A percentile compares a stretch with the other conserved stretches of the same genome.
phyloP scores from a whole-genome alignment of 495 filamentous ascomycete genomes.

The Trichoderma reesei region DNA sequence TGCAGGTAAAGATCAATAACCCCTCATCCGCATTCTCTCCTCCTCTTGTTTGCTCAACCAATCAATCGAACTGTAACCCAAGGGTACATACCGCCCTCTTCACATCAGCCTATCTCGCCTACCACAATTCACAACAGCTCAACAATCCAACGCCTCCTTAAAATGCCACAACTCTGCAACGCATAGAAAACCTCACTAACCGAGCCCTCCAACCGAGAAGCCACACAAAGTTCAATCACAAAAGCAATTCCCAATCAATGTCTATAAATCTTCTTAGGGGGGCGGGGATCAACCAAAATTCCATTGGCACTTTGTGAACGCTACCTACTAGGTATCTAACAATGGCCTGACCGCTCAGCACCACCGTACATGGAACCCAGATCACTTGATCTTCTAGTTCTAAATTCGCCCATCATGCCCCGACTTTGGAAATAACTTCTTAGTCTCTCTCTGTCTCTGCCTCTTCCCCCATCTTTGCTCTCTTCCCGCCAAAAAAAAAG shows the following conservation, averaged over 20 bases:
- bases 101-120: no score
- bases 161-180: no score
- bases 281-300: slow-evolving; percentile 5
- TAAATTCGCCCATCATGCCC: neutral
- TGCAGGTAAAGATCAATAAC: no score
- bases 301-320: slow-evolving; percentile 5
- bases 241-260: neutral
- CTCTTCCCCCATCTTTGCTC: neutral
- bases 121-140: no score
- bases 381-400: slow-evolving; percentile 8
- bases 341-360: neutral
- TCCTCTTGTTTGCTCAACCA: no score
- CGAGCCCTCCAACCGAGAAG: no score
- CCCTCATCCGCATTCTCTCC: no score
- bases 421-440: neutral
- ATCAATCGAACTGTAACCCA: no score
- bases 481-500: neutral
- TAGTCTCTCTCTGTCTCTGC: neutral
- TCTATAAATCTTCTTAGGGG: no score
- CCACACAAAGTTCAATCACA: neutral
- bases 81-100: no score
- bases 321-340: slow-evolving; percentile 9
- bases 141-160: no score
- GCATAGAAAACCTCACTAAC: no score
- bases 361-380: slow-evolving; percentile 3